A percentile compares a stretch with the other conserved stretches of the same genome.
Conservation (phyloP, 257 asterid species). For the Lycium ferocissimum region DNA sequence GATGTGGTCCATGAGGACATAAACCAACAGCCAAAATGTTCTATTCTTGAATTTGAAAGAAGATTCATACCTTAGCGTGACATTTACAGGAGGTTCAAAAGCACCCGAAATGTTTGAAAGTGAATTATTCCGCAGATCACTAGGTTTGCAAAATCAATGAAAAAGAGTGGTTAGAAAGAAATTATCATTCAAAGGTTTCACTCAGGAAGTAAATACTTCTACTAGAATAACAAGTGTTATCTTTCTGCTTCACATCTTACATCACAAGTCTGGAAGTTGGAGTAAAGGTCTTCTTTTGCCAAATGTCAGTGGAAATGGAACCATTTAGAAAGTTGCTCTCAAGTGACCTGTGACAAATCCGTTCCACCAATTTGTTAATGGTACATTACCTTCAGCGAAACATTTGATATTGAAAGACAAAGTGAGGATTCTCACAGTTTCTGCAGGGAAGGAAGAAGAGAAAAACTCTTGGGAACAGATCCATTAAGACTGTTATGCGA, state of each 20-base stretch:
- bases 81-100: slow-evolving; percentile 53
- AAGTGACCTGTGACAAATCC: slow-evolving; percentile 46
- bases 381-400: neutral
- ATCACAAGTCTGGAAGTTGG: slow-evolving; percentile 43
- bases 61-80: slow-evolving; percentile 48
- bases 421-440: slow-evolving; percentile 47
- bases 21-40: neutral
- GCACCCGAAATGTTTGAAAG: slow-evolving; percentile 45
- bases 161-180: slow-evolving; percentile 32
- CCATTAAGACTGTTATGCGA: slow-evolving; percentile 52
- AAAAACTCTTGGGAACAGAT: slow-evolving; percentile 50
- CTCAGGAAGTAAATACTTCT: slow-evolving; percentile 9
- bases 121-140: slow-evolving; percentile 49
- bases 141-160: slow-evolving; percentile 33
- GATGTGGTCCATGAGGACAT: slow-evolving; percentile 10
- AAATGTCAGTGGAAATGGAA: slow-evolving; percentile 43
- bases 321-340: slow-evolving; percentile 51
- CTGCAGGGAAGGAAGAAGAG: slow-evolving; percentile 50
- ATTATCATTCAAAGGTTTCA: slow-evolving; percentile 8
- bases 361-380: slow-evolving; percentile 3
- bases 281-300: slow-evolving; percentile 49
- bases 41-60: slow-evolving; percentile 10
- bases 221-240: neutral
- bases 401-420: slow-evolving; percentile 18
- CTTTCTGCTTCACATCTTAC: slow-evolving; percentile 36